Conservation (phyloP, 495 filamentous ascomycete genomes). For the Hypoxylon intermedium region DNA sequence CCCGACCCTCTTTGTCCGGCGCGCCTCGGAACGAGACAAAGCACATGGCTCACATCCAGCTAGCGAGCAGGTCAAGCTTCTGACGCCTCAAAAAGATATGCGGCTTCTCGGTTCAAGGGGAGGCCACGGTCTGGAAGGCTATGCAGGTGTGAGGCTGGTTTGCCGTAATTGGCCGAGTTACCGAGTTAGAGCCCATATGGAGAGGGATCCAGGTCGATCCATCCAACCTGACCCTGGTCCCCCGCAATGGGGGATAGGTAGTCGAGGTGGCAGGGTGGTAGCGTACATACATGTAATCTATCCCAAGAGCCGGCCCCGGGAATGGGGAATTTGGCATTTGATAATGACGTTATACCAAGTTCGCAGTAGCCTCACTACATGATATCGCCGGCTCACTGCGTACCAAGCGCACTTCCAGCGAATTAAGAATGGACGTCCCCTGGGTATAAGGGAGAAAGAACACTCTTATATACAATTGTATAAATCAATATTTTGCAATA, state of each 20-base stretch:
- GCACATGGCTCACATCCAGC: slow-evolving; percentile 10
- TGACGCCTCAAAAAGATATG: slow-evolving; percentile 15
- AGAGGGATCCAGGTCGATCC: slow-evolving; percentile 22
- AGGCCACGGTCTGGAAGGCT: slow-evolving; percentile 20
- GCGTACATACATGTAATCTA: slow-evolving; percentile 9
- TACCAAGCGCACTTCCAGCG: neutral
- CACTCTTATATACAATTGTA: too few relatives aligned
- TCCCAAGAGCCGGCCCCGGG: slow-evolving; percentile 2
- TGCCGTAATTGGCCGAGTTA: slow-evolving; percentile 43
- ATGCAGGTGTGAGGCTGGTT: slow-evolving; percentile 12
- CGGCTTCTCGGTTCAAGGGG: slow-evolving; percentile 41
- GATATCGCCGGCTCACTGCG: neutral
- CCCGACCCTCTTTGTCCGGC: slow-evolving; percentile 5
- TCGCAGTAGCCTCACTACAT: neutral
- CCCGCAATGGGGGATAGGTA: slow-evolving; percentile 30
- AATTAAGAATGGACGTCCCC: neutral
- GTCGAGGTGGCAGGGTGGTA: neutral
- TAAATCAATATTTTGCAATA: neutral
- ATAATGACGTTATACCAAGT: slow-evolving; percentile 24
- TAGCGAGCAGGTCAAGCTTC: slow-evolving; percentile 19
- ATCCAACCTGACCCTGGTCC: slow-evolving; percentile 17
- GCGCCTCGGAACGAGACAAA: slow-evolving; percentile 32
- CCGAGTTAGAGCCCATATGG: slow-evolving; percentile 32
- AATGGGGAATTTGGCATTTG: slow-evolving; percentile 27
- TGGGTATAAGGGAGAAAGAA: too few relatives aligned